Base-by-base conservation (phyloP, 129 eudicot genomes). In the Lonicera japonica region DNA sequence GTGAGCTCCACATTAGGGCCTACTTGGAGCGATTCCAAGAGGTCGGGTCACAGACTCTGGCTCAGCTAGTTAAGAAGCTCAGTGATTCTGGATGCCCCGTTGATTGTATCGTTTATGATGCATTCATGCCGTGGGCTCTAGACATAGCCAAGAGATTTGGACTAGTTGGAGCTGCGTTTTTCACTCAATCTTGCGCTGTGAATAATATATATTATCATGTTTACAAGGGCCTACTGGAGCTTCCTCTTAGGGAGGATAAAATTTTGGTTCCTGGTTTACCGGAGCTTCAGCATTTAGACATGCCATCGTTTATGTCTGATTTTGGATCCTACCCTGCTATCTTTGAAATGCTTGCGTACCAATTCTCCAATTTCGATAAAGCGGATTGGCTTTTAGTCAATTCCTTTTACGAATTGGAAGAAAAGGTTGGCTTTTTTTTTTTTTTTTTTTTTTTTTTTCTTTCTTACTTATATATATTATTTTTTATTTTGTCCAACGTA, bases 321-420 rank as follows among this genome's bases (percentile, higher is more conserved):
- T 36, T 4, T 16, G 73, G 39, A 15, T 0, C 52, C 5, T 25
- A 69, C 29, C 66, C 65, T 3, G 29, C 21, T 24, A 2, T 29
- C 5, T 14, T 57, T 11, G 47, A 71, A 22, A 0, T 79, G 60
- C 9, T 61, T 1, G 19, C 58, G 3, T 25, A 64, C 34, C 85
- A 79, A 65, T 74, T 70, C 65, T 7, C 43, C 41, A 56, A 51
- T 15, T 9, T 75, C 25, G 64, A 67, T 25, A n/a, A 65, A 10
- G 77, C 72, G 8, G 85, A 79, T 67, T 79, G 76, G 73, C 25
- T 75, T 23, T 58, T 79, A 4, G 60, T 67, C 58, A 79, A 75
- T 61, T 50, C 71, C 19, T 56, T 75, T 22, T 39, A 79, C 16
- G 50, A 62, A 63, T 17, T 79, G 41, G 85, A 79, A 24, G 53